A percentile compares a stretch with the other conserved stretches of the same genome.
Conservation (phyloP, 345 rosid species). For the Eutrema yunnanense region DNA sequence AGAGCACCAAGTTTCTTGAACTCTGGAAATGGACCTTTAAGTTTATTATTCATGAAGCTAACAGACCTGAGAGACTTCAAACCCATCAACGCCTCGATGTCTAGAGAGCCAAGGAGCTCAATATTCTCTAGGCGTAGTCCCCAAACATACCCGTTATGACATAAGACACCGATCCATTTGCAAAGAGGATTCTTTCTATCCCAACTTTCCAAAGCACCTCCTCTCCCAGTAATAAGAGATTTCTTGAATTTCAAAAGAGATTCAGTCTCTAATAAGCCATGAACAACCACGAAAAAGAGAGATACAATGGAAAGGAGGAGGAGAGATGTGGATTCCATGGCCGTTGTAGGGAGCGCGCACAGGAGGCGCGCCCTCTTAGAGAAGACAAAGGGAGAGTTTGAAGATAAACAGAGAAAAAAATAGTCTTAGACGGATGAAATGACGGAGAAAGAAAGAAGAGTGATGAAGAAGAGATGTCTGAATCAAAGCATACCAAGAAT, state of each 20-base stretch:
- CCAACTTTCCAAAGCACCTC: constrained; percentile 40
- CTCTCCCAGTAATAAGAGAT: constrained; percentile 33
- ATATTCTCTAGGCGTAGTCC: constrained; percentile 60
- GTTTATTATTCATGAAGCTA: constrained; percentile 55
- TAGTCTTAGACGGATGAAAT: background rate
- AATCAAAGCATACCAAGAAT: constrained; percentile 14
- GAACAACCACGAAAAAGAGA: constrained; percentile 7
- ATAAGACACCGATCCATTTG: constrained; percentile 65
- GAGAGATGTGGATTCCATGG: constrained; percentile 18
- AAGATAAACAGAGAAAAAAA: background rate
- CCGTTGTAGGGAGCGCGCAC: constrained; percentile 39
- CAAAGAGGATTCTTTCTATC: constrained; percentile 34
- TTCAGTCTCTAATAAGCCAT: constrained; percentile 37
- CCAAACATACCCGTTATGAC: constrained; percentile 40
- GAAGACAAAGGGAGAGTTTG: constrained; percentile 29
- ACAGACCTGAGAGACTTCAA: constrained; percentile 47
- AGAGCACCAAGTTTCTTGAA: constrained; percentile 42
- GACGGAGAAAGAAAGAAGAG: constrained; percentile 14
- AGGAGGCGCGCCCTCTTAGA: constrained; percentile 53
- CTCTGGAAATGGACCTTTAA: constrained; percentile 56
- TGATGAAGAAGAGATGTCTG: constrained; percentile 11
- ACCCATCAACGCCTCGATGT: constrained; percentile 32
- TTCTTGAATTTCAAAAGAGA: constrained; percentile 55
- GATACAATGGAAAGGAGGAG: background rate
- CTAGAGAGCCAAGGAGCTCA: constrained; percentile 50